phyloP scores from a whole-genome alignment of 192 early-diverging fungal species.

The Umbelopsis sp. region DNA sequence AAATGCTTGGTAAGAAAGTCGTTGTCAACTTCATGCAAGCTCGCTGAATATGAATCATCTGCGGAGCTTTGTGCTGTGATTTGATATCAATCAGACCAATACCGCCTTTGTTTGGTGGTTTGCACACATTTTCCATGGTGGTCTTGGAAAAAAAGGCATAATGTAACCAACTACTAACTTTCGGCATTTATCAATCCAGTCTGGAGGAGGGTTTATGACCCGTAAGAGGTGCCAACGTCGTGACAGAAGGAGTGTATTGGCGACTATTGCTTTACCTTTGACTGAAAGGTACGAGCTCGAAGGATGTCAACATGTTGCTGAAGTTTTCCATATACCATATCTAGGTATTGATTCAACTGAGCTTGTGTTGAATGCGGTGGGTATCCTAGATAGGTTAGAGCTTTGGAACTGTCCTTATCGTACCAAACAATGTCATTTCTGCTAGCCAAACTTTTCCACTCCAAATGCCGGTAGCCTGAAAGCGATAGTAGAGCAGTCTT shows the following conservation, averaged over 20 bases:
- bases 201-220: not conserved
- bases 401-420: not conserved
- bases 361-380: not conserved
- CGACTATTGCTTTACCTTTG: slow-evolving; percentile 5
- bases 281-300: not conserved
- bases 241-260: slow-evolving; percentile 19
- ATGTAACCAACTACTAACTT: not conserved
- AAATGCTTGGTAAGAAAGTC: no score
- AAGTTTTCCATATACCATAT: not conserved
- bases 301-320: not conserved
- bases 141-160: not conserved
- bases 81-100: not conserved
- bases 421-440: not conserved
- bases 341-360: not conserved
- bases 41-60: not conserved
- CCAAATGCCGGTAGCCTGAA: not conserved
- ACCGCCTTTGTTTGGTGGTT: not conserved
- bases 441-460: not conserved
- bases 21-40: not conserved
- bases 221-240: slow-evolving; percentile 21
- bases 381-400: not conserved
- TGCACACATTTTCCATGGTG: not conserved
- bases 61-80: not conserved
- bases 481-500: slow-evolving; percentile 32
- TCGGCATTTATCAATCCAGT: not conserved